Evolutionary conservation across 140 eudicot genomes (phyloP).

Genomic region (Erigeron philadelphicus): DNA sequence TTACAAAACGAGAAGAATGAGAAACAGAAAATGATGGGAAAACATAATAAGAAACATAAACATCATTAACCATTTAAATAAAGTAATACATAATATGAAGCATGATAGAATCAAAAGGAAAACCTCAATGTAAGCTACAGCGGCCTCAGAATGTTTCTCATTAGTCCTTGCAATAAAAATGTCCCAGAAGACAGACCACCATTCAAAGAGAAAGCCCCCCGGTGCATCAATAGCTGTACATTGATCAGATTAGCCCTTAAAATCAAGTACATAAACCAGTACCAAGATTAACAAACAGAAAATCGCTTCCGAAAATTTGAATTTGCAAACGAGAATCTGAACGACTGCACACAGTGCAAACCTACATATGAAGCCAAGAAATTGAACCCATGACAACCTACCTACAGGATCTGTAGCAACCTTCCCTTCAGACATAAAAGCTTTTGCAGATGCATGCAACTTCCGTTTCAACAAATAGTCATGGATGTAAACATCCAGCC

Average conservation of each 20-base stretch:
- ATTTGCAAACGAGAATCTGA: background rate
- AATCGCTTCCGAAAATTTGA: background rate
- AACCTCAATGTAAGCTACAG: slow-evolving; percentile 98
- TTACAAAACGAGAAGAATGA: background rate
- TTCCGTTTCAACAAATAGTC: slow-evolving; percentile 89
- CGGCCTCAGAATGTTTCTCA: slow-evolving; percentile 96
- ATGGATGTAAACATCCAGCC: slow-evolving; percentile 99
- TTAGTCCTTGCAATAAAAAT: slow-evolving; percentile 95
- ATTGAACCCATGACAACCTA: slow-evolving; percentile 26
- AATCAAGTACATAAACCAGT: slow-evolving; percentile 9
- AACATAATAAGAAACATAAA: background rate
- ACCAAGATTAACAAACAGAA: slow-evolving; percentile 10
- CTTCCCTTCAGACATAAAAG: slow-evolving; percentile 98
- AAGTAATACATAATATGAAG: background rate
- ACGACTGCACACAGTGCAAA: background rate
- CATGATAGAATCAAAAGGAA: background rate
- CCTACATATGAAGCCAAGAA: background rate
- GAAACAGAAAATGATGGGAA: background rate
- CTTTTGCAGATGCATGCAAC: slow-evolving; percentile 85
- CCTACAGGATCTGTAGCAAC: slow-evolving; percentile 99
- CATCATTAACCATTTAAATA: slow-evolving; percentile 6
- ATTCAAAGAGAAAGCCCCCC: slow-evolving; percentile 96
- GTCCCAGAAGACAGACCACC: slow-evolving; percentile 99
- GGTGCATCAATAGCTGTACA: slow-evolving; percentile 97
- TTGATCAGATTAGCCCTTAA: slow-evolving; percentile 4